Base-by-base conservation (phyloP, 2,329 filamentous ascomycete genomes). In the Amesomyces nigricolor region DNA sequence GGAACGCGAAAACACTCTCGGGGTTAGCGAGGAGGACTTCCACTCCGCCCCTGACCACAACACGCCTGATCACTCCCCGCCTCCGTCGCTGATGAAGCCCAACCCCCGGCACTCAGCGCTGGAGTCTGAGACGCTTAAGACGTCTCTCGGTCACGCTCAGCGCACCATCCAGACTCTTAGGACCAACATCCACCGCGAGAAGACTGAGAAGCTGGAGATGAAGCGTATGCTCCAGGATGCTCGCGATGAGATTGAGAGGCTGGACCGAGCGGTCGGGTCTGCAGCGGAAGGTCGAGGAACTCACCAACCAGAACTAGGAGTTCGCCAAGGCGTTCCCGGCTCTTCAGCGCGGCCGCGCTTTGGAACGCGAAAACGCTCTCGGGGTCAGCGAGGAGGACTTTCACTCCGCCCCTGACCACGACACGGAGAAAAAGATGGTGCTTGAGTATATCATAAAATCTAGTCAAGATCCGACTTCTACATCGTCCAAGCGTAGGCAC, bases 141-240 rank as follows among this genome's bases (percentile, higher is more conserved):
- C 91, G 52, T 96, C 92, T 26, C 79, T 97, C 29, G 87, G 91
- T 63, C 94, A 99, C 69, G 92, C 94, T 39, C 94, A 97, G 70
- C 85, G 92, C 56, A 96, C 95, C 73, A 96, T 99, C 57, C 92
- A 97, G 70, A 95, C 90, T 65, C 82, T 97, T 63, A 91, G 95
- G 72, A 91, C 88, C 70, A 95, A 91, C 65, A 88, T 97, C 46
- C 92, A 99, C 70, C 88, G 94, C 35, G 94, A 99, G 71, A 99
- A 97, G 83, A 96, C 92, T 0, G 94, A 99, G 71, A 99, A 96
- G 77, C 82, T 97, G 29, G 94, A 99, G 72, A 81, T 97, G 52
- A 91, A 90, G 72, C 88, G 92, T 57, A 89, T 99, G 81, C 82
- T 97, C 30, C 92, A 97, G 73, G 94, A 99, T 66, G 87, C 92